Conservation (phyloP, 2,329 filamentous ascomycete species). For the Aureobasidium sp. region DNA sequence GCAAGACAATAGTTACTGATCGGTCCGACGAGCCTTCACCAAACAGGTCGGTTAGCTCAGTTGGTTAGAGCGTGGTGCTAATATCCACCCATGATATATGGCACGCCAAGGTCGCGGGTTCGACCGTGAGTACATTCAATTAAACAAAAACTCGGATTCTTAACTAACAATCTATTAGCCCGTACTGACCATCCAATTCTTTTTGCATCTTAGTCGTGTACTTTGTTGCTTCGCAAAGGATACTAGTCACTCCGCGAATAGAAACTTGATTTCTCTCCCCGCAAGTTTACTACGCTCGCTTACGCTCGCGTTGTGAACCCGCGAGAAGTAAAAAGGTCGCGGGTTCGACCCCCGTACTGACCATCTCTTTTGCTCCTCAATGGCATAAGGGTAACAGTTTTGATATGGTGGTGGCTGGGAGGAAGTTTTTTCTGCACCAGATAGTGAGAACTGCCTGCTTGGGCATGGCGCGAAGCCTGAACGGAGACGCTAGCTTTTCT, state of each 20-base stretch:
- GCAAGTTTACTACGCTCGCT: too few relatives aligned
- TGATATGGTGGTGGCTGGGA: background rate
- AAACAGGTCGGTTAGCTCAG: constrained; percentile 20
- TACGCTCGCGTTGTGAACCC: too few relatives aligned
- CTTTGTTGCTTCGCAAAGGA: too few relatives aligned
- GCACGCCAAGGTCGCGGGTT: constrained; percentile 25
- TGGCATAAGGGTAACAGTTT: background rate
- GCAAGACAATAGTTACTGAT: too few relatives aligned
- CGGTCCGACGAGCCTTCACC: too few relatives aligned
- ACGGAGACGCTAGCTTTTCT: background rate
- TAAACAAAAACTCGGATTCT: too few relatives aligned
- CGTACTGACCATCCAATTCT: too few relatives aligned
- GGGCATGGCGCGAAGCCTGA: background rate
- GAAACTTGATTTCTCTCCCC: too few relatives aligned
- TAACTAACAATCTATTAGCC: too few relatives aligned
- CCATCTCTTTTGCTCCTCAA: background rate
- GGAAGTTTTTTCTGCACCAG: background rate
- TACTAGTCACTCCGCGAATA: too few relatives aligned
- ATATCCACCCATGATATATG: constrained; percentile 10
- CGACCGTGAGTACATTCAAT: too few relatives aligned
- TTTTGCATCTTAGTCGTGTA: too few relatives aligned
- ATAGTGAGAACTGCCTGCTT: background rate
- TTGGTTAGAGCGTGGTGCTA: constrained; percentile 26
- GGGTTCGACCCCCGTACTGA: constrained; percentile 19
- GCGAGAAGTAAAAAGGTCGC: background rate